phyloP scores from a whole-genome alignment of 257 asterid genomes.

The Fraxinus cuspidata region DNA sequence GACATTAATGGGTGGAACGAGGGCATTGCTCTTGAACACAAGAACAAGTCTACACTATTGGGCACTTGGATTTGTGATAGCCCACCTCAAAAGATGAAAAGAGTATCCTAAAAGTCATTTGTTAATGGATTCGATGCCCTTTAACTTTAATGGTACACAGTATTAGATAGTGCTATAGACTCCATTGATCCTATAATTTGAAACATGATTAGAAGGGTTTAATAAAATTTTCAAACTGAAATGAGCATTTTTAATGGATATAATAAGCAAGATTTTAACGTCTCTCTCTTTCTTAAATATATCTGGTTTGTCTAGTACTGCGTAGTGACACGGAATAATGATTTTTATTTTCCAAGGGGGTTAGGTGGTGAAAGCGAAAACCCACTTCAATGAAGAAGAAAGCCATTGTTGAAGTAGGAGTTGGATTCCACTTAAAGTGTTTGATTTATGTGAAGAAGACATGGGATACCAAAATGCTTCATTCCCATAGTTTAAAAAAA shows the following conservation, averaged over 20 bases:
- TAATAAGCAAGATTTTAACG: neutral
- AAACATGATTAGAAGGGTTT: neutral
- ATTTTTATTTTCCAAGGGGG: conserved; percentile 31
- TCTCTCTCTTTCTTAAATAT: neutral
- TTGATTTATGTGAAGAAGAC: conserved; percentile 51
- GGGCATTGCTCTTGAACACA: conserved; percentile 50
- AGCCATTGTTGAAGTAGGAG: conserved; percentile 41
- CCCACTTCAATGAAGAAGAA: conserved; percentile 36
- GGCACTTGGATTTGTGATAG: conserved; percentile 72
- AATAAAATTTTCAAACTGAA: neutral
- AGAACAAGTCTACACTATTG: conserved; percentile 50
- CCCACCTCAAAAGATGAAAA: conserved; percentile 60
- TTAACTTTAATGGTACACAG: conserved; percentile 26
- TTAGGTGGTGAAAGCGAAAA: conserved; percentile 71
- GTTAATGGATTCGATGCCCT: conserved; percentile 36
- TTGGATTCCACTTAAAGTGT: conserved; percentile 72
- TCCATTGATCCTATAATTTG: neutral
- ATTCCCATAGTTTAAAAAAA: conserved; percentile 27
- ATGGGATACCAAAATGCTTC: conserved; percentile 43
- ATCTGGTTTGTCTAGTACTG: neutral
- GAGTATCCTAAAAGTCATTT: conserved; percentile 47
- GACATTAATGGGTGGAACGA: conserved; percentile 55
- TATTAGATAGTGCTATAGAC: neutral
- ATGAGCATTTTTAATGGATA: neutral
- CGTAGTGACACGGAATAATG: neutral